Base-by-base conservation (phyloP, 768 basidiomycete species). In the Suillus clintonianus region DNA sequence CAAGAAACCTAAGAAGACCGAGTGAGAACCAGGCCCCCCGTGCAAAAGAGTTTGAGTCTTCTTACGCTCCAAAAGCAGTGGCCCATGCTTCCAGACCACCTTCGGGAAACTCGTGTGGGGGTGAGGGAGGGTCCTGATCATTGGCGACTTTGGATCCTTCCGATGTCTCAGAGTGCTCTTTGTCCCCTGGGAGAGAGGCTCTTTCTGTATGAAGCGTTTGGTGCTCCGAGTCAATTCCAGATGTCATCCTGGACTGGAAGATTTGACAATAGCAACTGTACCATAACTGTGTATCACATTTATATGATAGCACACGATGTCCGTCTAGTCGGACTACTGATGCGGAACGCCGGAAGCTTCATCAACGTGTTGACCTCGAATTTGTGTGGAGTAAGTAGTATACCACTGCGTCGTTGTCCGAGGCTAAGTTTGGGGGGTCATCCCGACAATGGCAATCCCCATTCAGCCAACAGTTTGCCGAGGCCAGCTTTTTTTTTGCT, bases 11-110 rank as follows among this genome's bases (percentile, higher is more conserved):
- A 11, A 34, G 19, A 13, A n/a, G 11, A 53, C 1, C 19, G 10
- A 34, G 32, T 34, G 11, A 32, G 32, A 32, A 19, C 19, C 19
- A 34, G 30, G 1, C 10, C 5, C 13, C 13, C 39, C 14, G 13
- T 39, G 27, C 13, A 11, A 32, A 11, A n/a, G 15, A 30, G 27
- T n/a, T 7, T 3, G 15, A 51, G 11, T n/a, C 10, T 14, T 34
- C 51, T 53, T 34, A 53, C 51, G 51, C 10, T 53, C 51, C 51
- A 53, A 53, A 53, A 53, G 32, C 51, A 34, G 51, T 53, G 11
- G 32, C 5, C 51, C 51, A 53, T 13, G 5, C 51, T 32, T 19
- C 19, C 19, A 7, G 19, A 53, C 19, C 51, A 53, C 50, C 50
- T 51, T 51, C 50, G 9, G 50, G 27, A 51, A 30, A 19, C 4